Base-by-base conservation (phyloP, 306 rosid genomes). In the Alnus glutinosa region DNA sequence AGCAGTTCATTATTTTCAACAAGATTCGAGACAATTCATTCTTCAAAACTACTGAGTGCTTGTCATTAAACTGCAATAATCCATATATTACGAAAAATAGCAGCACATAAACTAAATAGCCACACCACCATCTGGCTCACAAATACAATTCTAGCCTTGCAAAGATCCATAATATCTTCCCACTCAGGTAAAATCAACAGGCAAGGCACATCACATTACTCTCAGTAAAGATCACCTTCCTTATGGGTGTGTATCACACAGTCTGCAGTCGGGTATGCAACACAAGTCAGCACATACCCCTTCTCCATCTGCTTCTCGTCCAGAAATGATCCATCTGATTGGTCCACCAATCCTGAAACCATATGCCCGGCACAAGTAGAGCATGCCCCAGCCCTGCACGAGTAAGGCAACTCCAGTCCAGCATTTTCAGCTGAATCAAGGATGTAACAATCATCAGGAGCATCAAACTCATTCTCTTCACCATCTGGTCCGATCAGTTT, bases 341-440 rank as follows among this genome's bases (percentile, higher is more conserved):
- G 98, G 70, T 91, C 97, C 59, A 87, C 91, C 0, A 86, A 48
- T 44, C 95, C 92, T 0, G 83, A 72, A 74, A 39, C 85, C 73
- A 91, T 0, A 44, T 78, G 77, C 5, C 96, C 94, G 0, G 97
- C 93, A 77, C 97, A 90, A 9, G 97, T 87, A 42, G 94, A 92
- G 87, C 97, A 94, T 1, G 98, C 87, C 49, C 96, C 96, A 7
- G 96, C 95, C 81, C 92, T 84, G 87, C 96, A 94, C 3, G 91
- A 92, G 84, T 88, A 85, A 18, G 97, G 97, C 48, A 94, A 79
- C 47, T 89, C 95, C 67, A 90, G 5, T 50, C 98, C 97, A 13
- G 96, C 94, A 34, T 44, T 78, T 75, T 94, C 98, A 12, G 92
- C 97, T n/a, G 96, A 80, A 70, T 89, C 97, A 46, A 90, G 82